A percentile compares a stretch with the other conserved stretches of the same genome.
Evolutionary conservation across 345 rosid species (phyloP).

Genomic region (Tarenaya hassleriana): DNA sequence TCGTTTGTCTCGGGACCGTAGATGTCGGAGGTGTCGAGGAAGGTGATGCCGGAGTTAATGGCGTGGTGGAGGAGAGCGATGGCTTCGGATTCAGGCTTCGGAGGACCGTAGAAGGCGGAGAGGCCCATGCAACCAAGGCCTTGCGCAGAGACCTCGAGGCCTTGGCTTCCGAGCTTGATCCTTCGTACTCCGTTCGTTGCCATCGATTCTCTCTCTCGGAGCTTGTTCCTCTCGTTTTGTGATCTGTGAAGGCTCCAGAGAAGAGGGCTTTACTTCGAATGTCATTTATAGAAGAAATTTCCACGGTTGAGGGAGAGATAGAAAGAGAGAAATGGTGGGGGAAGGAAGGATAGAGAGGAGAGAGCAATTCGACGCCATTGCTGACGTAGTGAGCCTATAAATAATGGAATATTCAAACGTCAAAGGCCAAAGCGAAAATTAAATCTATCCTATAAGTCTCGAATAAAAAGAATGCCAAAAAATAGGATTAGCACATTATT

Average conservation of each 20-base stretch:
- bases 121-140: slow-evolving; percentile 51
- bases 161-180: slow-evolving; percentile 25
- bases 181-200: slow-evolving; percentile 18
- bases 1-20: slow-evolving; percentile 44
- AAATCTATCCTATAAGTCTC: no score
- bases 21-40: slow-evolving; percentile 41
- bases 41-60: slow-evolving; percentile 33
- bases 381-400: no score
- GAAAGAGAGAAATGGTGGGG: no score
- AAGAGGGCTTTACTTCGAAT: no score
- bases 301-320: slow-evolving; percentile 13
- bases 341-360: no score
- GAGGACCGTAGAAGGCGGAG: slow-evolving; percentile 37
- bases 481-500: no score
- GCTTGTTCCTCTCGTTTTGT: neutral
- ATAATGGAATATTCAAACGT: no score
- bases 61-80: slow-evolving; percentile 36
- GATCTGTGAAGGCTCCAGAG: neutral
- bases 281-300: no score
- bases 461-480: no score
- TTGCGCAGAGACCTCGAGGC: slow-evolving; percentile 35
- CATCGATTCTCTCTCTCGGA: slow-evolving; percentile 14
- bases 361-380: no score
- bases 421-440: no score
- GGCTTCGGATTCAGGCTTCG: slow-evolving; percentile 33